Evolutionary conservation across 179 eudicot genomes (phyloP).

Genomic region (Corrigiola litoralis): DNA sequence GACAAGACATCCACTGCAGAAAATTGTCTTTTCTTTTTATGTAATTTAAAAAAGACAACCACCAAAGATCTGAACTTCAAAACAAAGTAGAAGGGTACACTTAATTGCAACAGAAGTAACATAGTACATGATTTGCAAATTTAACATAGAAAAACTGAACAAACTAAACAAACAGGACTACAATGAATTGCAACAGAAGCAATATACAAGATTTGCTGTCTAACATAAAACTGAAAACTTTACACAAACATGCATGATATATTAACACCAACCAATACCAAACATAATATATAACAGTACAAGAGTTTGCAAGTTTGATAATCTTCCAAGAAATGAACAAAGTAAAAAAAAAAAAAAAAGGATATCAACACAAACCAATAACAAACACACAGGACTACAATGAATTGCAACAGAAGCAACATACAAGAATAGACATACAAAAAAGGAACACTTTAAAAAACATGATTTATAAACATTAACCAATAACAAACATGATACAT

Average conservation of each 20-base stretch:
- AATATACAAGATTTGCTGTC: not conserved
- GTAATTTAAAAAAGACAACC: not conserved
- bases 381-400: too few relatives aligned
- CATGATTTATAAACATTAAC: constrained; percentile 8
- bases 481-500: too few relatives aligned
- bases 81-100: not conserved
- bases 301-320: too few relatives aligned
- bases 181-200: not conserved
- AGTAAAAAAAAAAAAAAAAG: not conserved
- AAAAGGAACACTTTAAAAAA: not conserved
- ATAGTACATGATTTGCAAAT: not conserved
- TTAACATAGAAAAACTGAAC: not conserved
- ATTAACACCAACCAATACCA: not conserved
- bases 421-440: too few relatives aligned
- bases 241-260: not conserved
- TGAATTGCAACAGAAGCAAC: too few relatives aligned
- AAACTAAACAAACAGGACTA: not conserved
- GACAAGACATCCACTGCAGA: not conserved
- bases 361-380: not conserved
- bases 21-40: not conserved
- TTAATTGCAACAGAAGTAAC: not conserved
- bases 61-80: constrained; percentile 14
- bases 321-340: too few relatives aligned
- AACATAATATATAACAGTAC: too few relatives aligned
- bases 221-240: not conserved